These are phyloP conservation scores for Neospora caninum DNA, from an alignment of 169 alveolate genomes.

Conservation along the genomic window DNA sequence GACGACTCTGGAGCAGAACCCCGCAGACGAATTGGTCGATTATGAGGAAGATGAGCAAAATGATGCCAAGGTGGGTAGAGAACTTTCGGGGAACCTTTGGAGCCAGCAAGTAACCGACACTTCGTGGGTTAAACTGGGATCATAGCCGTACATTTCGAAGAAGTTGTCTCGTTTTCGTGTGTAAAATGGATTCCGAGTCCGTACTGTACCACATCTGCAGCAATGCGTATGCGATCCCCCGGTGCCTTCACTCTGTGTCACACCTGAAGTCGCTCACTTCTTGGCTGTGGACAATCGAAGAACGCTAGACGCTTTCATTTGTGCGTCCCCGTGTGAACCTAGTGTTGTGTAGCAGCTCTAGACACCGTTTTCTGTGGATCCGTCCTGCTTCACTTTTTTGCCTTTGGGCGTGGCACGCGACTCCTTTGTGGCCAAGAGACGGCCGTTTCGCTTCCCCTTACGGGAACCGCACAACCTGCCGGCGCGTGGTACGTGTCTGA, in stretches of 20 bases:
- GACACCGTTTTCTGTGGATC: not conserved
- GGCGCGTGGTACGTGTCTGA: not conserved
- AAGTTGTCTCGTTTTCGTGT: not conserved
- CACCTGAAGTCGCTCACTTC: not conserved
- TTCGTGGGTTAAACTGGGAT: not conserved
- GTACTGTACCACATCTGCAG: no score
- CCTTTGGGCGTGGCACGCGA: not conserved
- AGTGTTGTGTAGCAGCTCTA: not conserved
- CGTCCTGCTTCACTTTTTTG: not conserved
- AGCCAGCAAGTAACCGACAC: not conserved
- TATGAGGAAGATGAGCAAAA: conserved; percentile 71
- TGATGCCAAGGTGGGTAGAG: conserved; percentile 62
- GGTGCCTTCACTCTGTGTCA: not conserved
- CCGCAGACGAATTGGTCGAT: conserved; percentile 71
- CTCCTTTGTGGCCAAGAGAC: not conserved
- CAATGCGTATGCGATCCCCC: not conserved
- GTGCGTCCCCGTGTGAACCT: not conserved
- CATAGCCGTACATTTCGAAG: not conserved
- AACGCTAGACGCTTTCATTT: no score
- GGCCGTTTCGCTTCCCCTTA: not conserved
- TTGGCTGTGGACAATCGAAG: not conserved
- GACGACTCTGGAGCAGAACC: conserved; percentile 73
- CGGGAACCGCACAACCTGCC: not conserved
- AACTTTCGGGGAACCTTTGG: not conserved
- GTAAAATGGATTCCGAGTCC: not conserved